Evolutionary conservation across 2,329 filamentous ascomycete genomes (phyloP), one percentile per base, ranked within the genome.

Genomic region (Penicillium rolfsii): DNA sequence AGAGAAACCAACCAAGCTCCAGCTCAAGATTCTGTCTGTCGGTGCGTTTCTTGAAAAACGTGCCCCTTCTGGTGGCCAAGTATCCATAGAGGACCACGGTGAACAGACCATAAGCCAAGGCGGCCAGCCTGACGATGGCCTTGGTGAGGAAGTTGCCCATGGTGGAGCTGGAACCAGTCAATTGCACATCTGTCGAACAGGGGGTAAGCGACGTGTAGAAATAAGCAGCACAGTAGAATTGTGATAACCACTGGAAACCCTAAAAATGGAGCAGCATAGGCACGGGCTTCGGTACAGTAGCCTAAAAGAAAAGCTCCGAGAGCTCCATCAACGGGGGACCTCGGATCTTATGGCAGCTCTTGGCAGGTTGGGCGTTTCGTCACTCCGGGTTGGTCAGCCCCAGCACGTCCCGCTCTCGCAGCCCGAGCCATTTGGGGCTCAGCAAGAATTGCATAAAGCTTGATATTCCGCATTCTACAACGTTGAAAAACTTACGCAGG

Each of bases 11-110:
- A 81, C 79, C 78, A 40, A 80, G 62, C 58, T 77, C 68, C 52
- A 80, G 64, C 65, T 80, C 77, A 46, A 78, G 60, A 4, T 67
- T 70, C 61, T 80, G 76, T 50, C 77, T 74, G 58, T 80, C 78
- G 0, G 74, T 75, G 5, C 72, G 60, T 45, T 68, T 64, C 30
- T 65, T 73, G 65, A 81, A 80, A 58, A 76, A 77, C 14, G 68
- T 65, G 3, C 79, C 79, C 36, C 63, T 68, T 40, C 38, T 62
- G 1, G 78, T 63, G 52, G 74, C 71, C 16, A 72, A 57, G 6
- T 69, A 28, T 6, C 64, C 68, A 55, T 77, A 80, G 3, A 74
- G 52, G 35, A 73, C 26, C 58, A 77, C 61, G 11, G 71, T 75
- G 52, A 77, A 73, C 5, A 79, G 26, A 5, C 77, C 79, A 68